Percentiles rank a stretch among this genome's conserved stretches.
Evolutionary conservation across 176 grass and related monocot species (phyloP).

Genomic region (Cenchrus purpureus): DNA sequence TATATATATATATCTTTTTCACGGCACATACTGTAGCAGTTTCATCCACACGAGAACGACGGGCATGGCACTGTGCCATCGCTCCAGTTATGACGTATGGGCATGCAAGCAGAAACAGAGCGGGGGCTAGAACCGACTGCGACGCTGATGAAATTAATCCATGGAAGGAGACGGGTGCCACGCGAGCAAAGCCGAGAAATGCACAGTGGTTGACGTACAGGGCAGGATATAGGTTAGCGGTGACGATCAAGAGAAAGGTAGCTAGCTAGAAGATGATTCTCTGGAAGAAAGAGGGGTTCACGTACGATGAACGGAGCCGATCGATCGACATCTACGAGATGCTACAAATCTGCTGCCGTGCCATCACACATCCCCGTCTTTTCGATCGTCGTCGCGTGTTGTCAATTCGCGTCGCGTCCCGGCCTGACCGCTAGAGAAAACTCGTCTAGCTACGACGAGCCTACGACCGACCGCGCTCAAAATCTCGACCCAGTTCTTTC

Average conservation of each 20-base stretch:
- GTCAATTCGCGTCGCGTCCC: not conserved
- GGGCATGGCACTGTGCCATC: not conserved
- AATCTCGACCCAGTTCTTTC: not conserved
- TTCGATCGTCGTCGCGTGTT: not conserved
- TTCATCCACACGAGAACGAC: not conserved
- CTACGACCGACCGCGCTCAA: not conserved
- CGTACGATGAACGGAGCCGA: constrained; percentile 35
- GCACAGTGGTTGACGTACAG: not conserved
- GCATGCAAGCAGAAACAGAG: not conserved
- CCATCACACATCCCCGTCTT: not conserved
- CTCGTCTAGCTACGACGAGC: not conserved
- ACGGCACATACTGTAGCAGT: constrained; percentile 13
- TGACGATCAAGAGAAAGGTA: not conserved
- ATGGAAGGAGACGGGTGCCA: not conserved
- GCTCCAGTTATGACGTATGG: not conserved
- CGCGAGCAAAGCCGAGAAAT: not conserved
- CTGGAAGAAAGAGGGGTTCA: not conserved
- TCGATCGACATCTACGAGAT: not conserved
- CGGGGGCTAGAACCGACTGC: too few relatives aligned
- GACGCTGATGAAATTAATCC: not conserved
- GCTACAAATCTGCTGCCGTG: not conserved
- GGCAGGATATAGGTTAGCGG: not conserved
- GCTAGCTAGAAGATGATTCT: not conserved
- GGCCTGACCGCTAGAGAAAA: not conserved
- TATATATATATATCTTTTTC: not conserved